phyloP scores from a whole-genome alignment of 108 stramenopile species.

The Skeletonema grethae region DNA sequence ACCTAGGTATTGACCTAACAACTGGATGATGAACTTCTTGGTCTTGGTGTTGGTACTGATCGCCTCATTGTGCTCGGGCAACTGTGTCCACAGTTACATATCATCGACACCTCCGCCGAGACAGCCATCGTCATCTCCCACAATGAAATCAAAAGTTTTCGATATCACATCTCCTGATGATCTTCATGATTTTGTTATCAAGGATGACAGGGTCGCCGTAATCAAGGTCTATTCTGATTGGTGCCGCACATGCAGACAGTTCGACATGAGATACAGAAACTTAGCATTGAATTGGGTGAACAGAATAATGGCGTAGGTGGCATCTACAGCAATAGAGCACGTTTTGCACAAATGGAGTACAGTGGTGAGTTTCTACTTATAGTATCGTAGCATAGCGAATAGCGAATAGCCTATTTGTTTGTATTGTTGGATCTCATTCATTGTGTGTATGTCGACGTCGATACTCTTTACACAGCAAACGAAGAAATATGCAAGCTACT shows the following conservation, averaged over 20 bases:
- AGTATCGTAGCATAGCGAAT: too few relatives aligned
- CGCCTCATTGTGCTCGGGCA: too few relatives aligned
- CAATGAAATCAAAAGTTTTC: background rate
- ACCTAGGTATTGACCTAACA: too few relatives aligned
- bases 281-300: conserved; percentile 13
- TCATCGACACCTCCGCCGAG: background rate
- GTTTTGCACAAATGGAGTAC: conserved; percentile 24
- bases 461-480: background rate
- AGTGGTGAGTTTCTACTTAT: background rate
- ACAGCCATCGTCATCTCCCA: background rate
- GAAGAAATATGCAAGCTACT: conserved; percentile 17
- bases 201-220: background rate
- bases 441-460: background rate
- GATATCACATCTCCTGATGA: background rate
- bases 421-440: background rate
- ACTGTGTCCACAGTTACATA: too few relatives aligned
- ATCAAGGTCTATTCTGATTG: conserved; percentile 1
- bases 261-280: conserved; percentile 12
- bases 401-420: too few relatives aligned
- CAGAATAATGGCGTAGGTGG: background rate
- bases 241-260: conserved; percentile 23
- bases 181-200: background rate
- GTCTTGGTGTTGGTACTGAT: too few relatives aligned
- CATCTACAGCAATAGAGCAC: conserved; percentile 4
- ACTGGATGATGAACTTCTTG: too few relatives aligned